Base-by-base conservation (phyloP, 306 rosid species). In the Pueraria montana region DNA sequence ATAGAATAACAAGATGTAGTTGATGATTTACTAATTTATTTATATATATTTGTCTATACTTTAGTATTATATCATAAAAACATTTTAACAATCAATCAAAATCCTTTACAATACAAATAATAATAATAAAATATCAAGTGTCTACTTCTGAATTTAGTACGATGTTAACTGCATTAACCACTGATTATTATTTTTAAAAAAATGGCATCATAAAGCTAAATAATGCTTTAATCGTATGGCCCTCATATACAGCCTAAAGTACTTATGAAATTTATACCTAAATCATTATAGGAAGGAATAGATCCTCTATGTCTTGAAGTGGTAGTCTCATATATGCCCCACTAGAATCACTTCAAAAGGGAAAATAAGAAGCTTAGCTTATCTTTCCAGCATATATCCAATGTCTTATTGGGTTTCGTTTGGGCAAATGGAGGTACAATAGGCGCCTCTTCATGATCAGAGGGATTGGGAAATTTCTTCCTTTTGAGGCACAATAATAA, bases 211-310 rank as follows among this genome's bases (percentile, higher is more conserved):
- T 18, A 55, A 53, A 16, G 70, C 16, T 63, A 63, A 14, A 30
- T 17, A 76, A 46, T 69, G 34, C 75, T 52, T 38, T 70, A 55
- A 78, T 63, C 5, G 16, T 63, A 14, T 77, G 24, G 3, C 30
- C 78, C 56, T 69, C 36, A 24, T 75, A 77, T 74, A 42, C 17
- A 18, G 49, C 11, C 40, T 20, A 18, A 72, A 32, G 78, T 66
- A 84, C 68, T 69, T 70, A 63, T 46, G 65, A 50, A 10, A 67
- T 76, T 79, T 56, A 78, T 73, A 78, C 78, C 59, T 72, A 77
- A 83, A 87, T 88, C 83, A 90, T 88, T 87, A 76, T 72, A 58
- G 59, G 86, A 72, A 18, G 66, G 90, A 88, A 87, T 88, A 82
- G 71, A 84, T 81, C 89, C 90, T 85, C 72, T 45, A 74, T 76